Evolutionary conservation across 257 asterid genomes (phyloP).

Genomic region (Linderniella brevidens): DNA sequence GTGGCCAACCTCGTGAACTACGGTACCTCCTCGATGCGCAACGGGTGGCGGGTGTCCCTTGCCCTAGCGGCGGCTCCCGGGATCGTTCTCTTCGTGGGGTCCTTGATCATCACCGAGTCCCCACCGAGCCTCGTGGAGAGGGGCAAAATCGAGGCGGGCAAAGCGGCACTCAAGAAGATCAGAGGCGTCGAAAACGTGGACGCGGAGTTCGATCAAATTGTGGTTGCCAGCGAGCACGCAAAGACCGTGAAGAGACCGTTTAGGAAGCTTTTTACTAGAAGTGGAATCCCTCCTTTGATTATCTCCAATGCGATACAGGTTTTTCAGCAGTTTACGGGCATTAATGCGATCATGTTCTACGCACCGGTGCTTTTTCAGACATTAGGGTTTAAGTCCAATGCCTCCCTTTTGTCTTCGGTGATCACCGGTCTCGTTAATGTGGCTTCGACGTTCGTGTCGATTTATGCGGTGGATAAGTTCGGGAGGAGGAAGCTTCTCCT

Average conservation of each 20-base stretch:
- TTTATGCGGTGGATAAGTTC: conserved; percentile 26
- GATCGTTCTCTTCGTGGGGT: conserved; percentile 19
- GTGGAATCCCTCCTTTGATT: conserved; percentile 31
- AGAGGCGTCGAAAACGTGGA: conserved; percentile 43
- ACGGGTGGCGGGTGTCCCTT: conserved; percentile 44
- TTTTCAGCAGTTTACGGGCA: conserved; percentile 50
- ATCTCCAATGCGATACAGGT: conserved; percentile 23
- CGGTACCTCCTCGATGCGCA: conserved; percentile 21
- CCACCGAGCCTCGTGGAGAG: conserved; percentile 41
- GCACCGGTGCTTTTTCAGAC: conserved; percentile 53
- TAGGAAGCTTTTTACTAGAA: conserved; percentile 23
- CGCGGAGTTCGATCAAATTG: conserved; percentile 27
- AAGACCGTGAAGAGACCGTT: conserved; percentile 23
- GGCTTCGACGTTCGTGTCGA: conserved; percentile 36
- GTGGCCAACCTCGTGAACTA: conserved; percentile 48
- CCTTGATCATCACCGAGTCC: conserved; percentile 37
- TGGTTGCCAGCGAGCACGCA: conserved; percentile 27
- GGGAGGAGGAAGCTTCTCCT: conserved; percentile 57
- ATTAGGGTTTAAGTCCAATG: conserved; percentile 31
- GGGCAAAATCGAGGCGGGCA: conserved; percentile 19
- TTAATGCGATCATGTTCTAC: conserved; percentile 54
- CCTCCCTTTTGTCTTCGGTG: conserved; percentile 35
- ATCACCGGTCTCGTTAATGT: conserved; percentile 47
- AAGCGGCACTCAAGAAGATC: conserved; percentile 22
- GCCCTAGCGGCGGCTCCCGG: conserved; percentile 48